phyloP scores from a whole-genome alignment of 495 filamentous ascomycete species.

The Xylaria acuta region DNA sequence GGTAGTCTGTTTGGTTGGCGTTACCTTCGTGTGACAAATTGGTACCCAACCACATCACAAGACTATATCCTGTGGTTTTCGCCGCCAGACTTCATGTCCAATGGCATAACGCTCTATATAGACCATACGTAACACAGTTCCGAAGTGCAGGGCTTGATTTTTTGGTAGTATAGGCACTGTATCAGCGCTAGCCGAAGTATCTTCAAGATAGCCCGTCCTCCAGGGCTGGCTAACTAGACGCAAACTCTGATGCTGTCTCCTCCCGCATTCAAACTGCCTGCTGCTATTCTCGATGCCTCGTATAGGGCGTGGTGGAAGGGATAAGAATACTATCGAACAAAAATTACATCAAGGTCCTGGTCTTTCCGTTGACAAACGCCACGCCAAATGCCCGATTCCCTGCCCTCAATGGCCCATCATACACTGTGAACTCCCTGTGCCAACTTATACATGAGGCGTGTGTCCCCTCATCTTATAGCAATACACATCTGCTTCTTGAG shows the following conservation, averaged over 20 bases:
- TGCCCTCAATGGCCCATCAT: slow-evolving; percentile 2
- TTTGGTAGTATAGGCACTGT: background rate
- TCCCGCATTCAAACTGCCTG: background rate
- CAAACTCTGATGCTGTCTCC: slow-evolving; percentile 5
- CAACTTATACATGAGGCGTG: background rate
- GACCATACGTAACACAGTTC: slow-evolving; percentile 6
- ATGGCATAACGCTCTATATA: background rate
- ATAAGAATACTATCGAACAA: background rate
- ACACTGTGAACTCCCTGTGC: background rate
- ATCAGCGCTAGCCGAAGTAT: slow-evolving; percentile 2
- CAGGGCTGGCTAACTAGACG: background rate
- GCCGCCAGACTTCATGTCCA: background rate
- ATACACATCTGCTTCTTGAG: background rate
- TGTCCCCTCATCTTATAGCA: background rate
- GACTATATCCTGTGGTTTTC: background rate
- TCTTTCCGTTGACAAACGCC: slow-evolving; percentile 24
- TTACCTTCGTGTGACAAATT: background rate
- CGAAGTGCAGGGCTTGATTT: background rate
- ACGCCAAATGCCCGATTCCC: slow-evolving; percentile 16
- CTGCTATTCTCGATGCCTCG: background rate
- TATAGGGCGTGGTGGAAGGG: background rate
- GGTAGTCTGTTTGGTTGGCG: background rate
- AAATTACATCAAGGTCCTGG: slow-evolving; percentile 14
- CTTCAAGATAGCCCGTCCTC: background rate
- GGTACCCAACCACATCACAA: background rate